phyloP scores from a whole-genome alignment of 305 asterid species.

The Rubia tinctorum region DNA sequence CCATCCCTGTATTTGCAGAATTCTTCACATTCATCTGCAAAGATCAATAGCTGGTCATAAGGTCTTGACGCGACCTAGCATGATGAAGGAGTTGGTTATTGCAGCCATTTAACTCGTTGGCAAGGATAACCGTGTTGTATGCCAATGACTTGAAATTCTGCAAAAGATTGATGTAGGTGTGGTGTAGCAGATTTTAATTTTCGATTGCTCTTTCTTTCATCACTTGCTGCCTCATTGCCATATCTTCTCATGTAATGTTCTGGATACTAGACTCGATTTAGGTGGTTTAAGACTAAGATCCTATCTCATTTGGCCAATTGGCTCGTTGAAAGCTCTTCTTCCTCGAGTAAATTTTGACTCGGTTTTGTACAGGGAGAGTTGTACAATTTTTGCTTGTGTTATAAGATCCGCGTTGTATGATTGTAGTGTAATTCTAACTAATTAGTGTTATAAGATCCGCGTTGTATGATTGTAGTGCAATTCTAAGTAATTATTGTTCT shows the following conservation, averaged over 20 bases:
- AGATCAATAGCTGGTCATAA: no score
- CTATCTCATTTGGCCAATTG: conserved; percentile 11
- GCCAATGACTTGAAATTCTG: conserved; percentile 70
- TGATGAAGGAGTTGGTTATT: no score
- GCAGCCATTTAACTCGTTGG: no score
- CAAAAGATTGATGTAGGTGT: conserved; percentile 42
- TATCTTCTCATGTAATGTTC: conserved; percentile 89
- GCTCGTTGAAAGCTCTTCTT: conserved; percentile 7
- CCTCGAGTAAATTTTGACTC: conserved; percentile 11
- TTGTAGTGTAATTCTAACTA: no score
- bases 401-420: neutral
- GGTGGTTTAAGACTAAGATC: conserved; percentile 18
- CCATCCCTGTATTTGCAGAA: no score
- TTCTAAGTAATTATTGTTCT: neutral
- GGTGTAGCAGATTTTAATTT: conserved; percentile 65
- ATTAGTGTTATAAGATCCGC: no score
- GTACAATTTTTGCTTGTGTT: conserved; percentile 10
- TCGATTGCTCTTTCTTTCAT: conserved; percentile 71
- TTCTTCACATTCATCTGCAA: no score
- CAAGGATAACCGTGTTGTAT: conserved; percentile 76
- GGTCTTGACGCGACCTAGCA: no score
- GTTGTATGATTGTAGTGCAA: no score
- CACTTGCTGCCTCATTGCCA: conserved; percentile 80
- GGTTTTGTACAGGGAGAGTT: neutral
- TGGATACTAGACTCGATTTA: conserved; percentile 84